A percentile compares a stretch with the other conserved stretches of the same genome.
Conservation (phyloP, 129 eudicot species). For the Flaveria ramosissima region DNA sequence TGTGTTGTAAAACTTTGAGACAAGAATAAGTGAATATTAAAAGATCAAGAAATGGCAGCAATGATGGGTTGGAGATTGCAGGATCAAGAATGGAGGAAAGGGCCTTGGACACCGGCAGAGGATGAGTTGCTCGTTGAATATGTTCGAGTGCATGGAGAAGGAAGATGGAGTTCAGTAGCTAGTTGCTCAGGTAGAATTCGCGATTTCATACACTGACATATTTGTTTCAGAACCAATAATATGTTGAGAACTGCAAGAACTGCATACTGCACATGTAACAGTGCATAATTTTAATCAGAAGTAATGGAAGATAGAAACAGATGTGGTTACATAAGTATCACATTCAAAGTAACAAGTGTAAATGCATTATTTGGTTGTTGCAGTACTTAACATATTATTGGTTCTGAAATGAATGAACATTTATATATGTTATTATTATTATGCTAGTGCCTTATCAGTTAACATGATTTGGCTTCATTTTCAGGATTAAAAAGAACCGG, state of each 20-base stretch:
- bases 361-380: background rate
- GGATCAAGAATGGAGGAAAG: conserved; percentile 80
- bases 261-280: too few relatives aligned
- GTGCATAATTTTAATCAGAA: too few relatives aligned
- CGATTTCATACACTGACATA: background rate
- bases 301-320: too few relatives aligned
- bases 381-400: background rate
- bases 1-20: conserved; percentile 39
- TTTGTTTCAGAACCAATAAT: background rate
- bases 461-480: conserved; percentile 5
- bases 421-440: background rate
- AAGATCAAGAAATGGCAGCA: conserved; percentile 25
- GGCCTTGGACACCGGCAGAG: conserved; percentile 88
- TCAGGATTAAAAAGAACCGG: conserved; percentile 72
- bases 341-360: background rate
- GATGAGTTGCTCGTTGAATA: conserved; percentile 64
- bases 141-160: conserved; percentile 67
- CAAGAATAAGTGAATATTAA: conserved; percentile 19
- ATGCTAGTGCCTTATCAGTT: background rate
- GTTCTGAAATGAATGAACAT: background rate
- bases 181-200: conserved; percentile 44
- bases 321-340: background rate
- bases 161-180: conserved; percentile 81
- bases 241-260: background rate
- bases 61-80: conserved; percentile 42